phyloP scores from a whole-genome alignment of 352 stramenopile genomes.

The Pythium apleroticum region DNA sequence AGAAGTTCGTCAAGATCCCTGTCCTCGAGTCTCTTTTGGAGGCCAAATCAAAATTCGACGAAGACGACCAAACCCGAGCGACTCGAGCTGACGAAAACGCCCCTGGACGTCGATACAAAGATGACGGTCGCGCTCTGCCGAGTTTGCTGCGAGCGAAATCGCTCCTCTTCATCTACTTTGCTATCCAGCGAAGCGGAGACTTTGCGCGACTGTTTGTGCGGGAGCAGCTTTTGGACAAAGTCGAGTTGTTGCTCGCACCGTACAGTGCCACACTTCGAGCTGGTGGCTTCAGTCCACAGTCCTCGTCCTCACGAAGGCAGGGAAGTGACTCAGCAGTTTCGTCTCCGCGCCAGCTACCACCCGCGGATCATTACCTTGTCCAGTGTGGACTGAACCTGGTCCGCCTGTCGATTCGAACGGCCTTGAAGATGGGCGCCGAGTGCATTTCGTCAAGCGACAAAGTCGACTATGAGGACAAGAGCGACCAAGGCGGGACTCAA shows the following conservation, averaged over 20 bases:
- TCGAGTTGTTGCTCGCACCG: conserved; percentile 30
- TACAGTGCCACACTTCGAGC: conserved; percentile 34
- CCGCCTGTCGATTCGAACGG: conserved; percentile 53
- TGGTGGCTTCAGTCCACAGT: conserved; percentile 34
- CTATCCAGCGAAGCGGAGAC: conserved; percentile 40
- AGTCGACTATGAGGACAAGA: conserved; percentile 30
- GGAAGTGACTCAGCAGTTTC: neutral
- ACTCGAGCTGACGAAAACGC: neutral
- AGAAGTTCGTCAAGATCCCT: conserved; percentile 34
- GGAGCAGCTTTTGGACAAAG: conserved; percentile 1
- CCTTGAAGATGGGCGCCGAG: conserved; percentile 64
- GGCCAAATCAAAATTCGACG: conserved; percentile 13
- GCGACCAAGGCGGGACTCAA: conserved; percentile 15
- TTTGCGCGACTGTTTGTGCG: conserved; percentile 29
- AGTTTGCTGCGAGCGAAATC: conserved; percentile 54
- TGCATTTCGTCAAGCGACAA: conserved; percentile 45
- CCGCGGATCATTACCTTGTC: conserved; percentile 47
- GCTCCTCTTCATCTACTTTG: conserved; percentile 65
- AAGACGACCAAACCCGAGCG: neutral
- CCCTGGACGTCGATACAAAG: conserved; percentile 11
- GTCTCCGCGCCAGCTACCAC: conserved; percentile 2
- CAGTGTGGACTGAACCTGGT: conserved; percentile 67
- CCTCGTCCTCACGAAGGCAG: neutral
- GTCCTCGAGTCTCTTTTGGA: conserved; percentile 32
- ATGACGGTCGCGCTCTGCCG: conserved; percentile 9